These are phyloP conservation scores for Aspergillus brasiliensis DNA, from an alignment of 2,329 filamentous ascomycete genomes.

Conservation along the genomic window DNA sequence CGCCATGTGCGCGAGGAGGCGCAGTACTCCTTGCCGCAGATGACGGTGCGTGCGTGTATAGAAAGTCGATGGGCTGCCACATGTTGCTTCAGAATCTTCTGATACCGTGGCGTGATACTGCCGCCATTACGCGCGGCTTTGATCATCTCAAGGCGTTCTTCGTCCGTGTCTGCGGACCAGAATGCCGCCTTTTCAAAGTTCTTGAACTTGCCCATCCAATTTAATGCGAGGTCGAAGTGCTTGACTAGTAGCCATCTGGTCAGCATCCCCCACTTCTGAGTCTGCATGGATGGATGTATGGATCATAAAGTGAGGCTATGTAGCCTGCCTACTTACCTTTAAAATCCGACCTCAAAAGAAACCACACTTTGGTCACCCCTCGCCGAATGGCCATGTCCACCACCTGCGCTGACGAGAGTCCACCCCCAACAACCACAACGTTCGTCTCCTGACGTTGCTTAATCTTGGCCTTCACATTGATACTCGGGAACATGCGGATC, in stretches of 20 bases:
- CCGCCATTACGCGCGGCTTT: constrained; percentile 70
- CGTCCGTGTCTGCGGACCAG: constrained; percentile 73
- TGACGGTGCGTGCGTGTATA: constrained; percentile 60
- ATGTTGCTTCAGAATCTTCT: constrained; percentile 67
- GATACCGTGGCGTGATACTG: constrained; percentile 71
- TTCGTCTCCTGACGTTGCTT: constrained; percentile 56
- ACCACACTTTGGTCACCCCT: constrained; percentile 68
- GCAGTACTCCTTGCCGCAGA: constrained; percentile 58
- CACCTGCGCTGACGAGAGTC: constrained; percentile 74
- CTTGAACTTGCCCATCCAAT: constrained; percentile 81
- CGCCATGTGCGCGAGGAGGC: constrained; percentile 51
- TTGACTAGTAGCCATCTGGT: constrained; percentile 53
- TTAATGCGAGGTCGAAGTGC: constrained; percentile 74
- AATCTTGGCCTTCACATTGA: constrained; percentile 57
- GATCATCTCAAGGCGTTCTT: constrained; percentile 68
- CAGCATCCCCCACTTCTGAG: not conserved
- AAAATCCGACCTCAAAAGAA: constrained; percentile 64
- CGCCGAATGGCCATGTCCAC: constrained; percentile 65
- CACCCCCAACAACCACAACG: constrained; percentile 72
- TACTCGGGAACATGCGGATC: constrained; percentile 60
- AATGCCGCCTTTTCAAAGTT: constrained; percentile 76
- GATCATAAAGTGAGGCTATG: not conserved
- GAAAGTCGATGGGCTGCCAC: constrained; percentile 54
- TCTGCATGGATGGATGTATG: not conserved
- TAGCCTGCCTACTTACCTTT: constrained; percentile 48